These are phyloP conservation scores for Orychophragmus violaceus DNA, from an alignment of 345 rosid genomes.

Conservation along the genomic window DNA sequence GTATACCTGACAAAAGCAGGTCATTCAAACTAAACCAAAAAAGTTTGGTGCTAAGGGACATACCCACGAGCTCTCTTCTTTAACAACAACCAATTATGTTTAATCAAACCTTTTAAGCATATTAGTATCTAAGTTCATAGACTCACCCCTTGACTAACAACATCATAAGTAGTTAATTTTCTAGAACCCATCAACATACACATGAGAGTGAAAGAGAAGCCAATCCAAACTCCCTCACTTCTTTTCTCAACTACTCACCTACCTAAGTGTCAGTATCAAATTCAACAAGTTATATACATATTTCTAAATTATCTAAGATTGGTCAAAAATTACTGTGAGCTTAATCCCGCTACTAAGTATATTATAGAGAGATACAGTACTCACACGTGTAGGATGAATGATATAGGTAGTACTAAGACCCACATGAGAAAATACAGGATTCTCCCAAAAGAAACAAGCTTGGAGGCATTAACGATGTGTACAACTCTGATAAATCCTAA, in stretches of 20 bases:
- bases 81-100: not conserved
- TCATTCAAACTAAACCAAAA: slow-evolving; percentile 25
- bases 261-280: not conserved
- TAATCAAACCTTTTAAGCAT: too few relatives aligned
- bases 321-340: not conserved
- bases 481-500: slow-evolving; percentile 30
- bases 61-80: not conserved
- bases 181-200: not conserved
- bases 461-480: slow-evolving; percentile 27
- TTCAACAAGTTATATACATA: not conserved
- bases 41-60: slow-evolving; percentile 28
- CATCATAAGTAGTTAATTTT: not conserved
- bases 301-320: not conserved
- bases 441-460: slow-evolving; percentile 5
- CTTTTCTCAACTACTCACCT: slow-evolving; percentile 2
- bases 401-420: slow-evolving; percentile 23
- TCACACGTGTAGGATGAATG: slow-evolving; percentile 18
- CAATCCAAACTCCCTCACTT: not conserved
- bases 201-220: not conserved
- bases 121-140: too few relatives aligned
- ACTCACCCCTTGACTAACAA: not conserved
- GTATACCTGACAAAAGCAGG: slow-evolving; percentile 29
- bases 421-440: slow-evolving; percentile 27
- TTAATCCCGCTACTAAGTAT: not conserved
- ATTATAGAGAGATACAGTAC: not conserved